Evolutionary conservation across 345 rosid genomes (phyloP).

Genomic region (Erucastrum elatum): DNA sequence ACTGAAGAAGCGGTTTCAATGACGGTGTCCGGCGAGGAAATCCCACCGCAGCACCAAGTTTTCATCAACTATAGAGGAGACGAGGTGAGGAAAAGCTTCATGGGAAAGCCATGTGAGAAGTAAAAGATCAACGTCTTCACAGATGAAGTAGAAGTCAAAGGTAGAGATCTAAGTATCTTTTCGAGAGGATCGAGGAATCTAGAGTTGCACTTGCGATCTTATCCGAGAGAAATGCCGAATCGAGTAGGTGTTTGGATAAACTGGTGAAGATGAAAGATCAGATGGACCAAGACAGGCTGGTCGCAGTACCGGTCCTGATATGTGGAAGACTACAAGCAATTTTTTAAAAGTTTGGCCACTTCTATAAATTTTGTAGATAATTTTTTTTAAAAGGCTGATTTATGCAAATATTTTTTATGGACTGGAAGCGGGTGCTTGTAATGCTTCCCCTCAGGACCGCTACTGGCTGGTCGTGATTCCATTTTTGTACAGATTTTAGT

Average conservation of each 20-base stretch:
- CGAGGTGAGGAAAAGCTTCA: not conserved
- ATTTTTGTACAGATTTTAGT: too few species aligned
- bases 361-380: too few species aligned
- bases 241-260: conserved; percentile 29
- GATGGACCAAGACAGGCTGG: conserved; percentile 4
- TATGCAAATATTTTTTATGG: too few species aligned
- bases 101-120: conserved; percentile 15
- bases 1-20: not conserved
- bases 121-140: conserved; percentile 21
- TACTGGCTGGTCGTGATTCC: too few species aligned
- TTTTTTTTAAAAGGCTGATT: too few species aligned
- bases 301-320: too few species aligned
- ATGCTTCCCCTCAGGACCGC: too few species aligned
- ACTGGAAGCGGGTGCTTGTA: too few species aligned
- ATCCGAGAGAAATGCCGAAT: conserved; percentile 17
- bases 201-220: conserved; percentile 20
- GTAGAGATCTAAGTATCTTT: conserved; percentile 23
- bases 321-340: too few species aligned
- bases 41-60: not conserved
- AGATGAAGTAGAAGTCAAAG: conserved; percentile 14
- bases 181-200: conserved; percentile 20
- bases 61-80: not conserved
- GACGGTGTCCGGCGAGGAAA: not conserved
- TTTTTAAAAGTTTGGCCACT: too few species aligned
- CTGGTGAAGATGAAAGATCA: conserved; percentile 15